phyloP scores from a whole-genome alignment of 345 rosid species.

The Hypericum androsaemum region DNA sequence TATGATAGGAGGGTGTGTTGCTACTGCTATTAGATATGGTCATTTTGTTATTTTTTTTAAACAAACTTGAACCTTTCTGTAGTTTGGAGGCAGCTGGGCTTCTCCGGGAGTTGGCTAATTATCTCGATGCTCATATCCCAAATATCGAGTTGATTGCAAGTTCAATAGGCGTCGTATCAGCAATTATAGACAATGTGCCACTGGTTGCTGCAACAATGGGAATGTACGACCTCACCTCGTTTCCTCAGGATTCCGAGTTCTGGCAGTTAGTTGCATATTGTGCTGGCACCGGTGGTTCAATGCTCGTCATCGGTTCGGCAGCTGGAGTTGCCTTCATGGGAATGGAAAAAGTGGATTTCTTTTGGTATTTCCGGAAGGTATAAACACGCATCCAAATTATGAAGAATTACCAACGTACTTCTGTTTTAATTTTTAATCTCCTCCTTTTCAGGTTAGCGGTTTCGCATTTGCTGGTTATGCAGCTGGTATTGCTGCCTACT shows the following conservation, averaged over 20 bases:
- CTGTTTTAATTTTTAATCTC: not conserved
- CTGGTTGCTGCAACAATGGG: conserved; percentile 96
- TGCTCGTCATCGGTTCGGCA: conserved; percentile 87
- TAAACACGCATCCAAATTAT: not conserved
- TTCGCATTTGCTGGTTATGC: conserved; percentile 91
- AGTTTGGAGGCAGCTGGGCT: conserved; percentile 94
- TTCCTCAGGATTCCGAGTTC: conserved; percentile 76
- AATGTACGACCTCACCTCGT: conserved; percentile 79
- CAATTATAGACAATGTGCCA: conserved; percentile 86
- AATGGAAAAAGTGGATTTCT: conserved; percentile 97
- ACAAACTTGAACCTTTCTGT: not conserved
- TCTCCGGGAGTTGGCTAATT: conserved; percentile 85
- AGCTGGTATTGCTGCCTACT: conserved; percentile 36
- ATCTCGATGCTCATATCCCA: conserved; percentile 74
- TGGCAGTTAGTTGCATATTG: conserved; percentile 97
- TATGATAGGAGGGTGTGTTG: too few relatives aligned
- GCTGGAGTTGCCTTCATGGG: conserved; percentile 99
- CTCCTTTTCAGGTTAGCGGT: conserved; percentile 65
- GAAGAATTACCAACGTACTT: too few relatives aligned
- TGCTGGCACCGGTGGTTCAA: conserved; percentile 94
- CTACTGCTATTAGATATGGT: too few relatives aligned
- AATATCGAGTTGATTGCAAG: conserved; percentile 71
- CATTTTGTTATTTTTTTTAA: too few relatives aligned
- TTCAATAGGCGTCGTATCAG: conserved; percentile 75
- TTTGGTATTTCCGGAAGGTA: conserved; percentile 92